Percentiles rank a stretch among this genome's conserved stretches.
Evolutionary conservation across 345 rosid species (phyloP).

Genomic region (Linum usitatissimum): DNA sequence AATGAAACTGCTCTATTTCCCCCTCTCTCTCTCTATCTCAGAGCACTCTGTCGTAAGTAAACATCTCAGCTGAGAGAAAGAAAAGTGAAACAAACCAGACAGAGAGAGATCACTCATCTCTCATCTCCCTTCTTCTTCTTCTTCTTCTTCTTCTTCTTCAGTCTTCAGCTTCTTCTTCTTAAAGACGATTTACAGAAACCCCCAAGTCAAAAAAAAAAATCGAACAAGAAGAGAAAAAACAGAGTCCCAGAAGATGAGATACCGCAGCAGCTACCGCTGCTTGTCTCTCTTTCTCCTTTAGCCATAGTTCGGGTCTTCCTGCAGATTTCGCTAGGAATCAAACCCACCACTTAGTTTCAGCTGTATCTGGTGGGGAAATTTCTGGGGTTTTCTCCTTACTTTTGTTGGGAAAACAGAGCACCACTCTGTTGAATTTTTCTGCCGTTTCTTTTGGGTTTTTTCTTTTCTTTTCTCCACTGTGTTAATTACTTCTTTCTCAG

Average conservation of each 20-base stretch:
- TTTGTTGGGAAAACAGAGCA: too few relatives aligned
- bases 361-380: background rate
- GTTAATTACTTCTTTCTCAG: constrained; percentile 5
- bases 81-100: background rate
- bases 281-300: background rate
- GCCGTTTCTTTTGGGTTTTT: constrained; percentile 1
- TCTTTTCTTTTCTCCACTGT: constrained; percentile 1
- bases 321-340: too few relatives aligned
- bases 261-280: background rate
- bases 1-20: constrained; percentile 21
- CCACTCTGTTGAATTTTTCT: background rate
- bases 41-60: background rate
- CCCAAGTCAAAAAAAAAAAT: too few relatives aligned
- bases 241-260: background rate
- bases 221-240: background rate
- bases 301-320: background rate
- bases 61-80: too few relatives aligned
- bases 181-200: background rate
- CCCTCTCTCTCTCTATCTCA: constrained; percentile 18
- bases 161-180: background rate
- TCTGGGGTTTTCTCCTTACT: too few relatives aligned
- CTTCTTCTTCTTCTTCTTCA: background rate
- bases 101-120: background rate
- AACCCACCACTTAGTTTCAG: background rate
- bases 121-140: background rate